Evolutionary conservation across 768 basidiomycete species (phyloP).

Genomic region (Leucocoprinus leucothites): DNA sequence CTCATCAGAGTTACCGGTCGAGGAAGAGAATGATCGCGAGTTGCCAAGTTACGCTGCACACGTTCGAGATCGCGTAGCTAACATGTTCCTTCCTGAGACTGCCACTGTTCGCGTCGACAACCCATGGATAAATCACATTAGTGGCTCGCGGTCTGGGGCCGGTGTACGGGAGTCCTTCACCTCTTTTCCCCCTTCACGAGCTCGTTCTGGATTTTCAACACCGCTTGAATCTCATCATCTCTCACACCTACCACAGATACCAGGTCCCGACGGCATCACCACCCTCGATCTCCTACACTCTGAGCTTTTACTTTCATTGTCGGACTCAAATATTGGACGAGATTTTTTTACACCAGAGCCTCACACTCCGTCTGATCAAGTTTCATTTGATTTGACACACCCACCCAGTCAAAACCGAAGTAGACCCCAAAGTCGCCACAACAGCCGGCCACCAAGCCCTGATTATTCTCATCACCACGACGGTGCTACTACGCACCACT

Average conservation of each 20-base stretch:
- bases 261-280: conserved; percentile 38
- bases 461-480: conserved; percentile 5
- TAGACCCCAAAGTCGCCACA: not conserved
- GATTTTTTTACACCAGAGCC: not conserved
- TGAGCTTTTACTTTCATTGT: conserved; percentile 61
- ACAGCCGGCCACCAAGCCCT: conserved; percentile 4
- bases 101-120: conserved; percentile 63
- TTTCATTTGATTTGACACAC: not conserved
- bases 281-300: conserved; percentile 82
- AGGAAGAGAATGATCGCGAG: conserved; percentile 61
- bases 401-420: not conserved
- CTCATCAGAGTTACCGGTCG: conserved; percentile 19
- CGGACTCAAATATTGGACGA: conserved; percentile 16
- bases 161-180: conserved; percentile 3
- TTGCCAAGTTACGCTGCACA: conserved; percentile 90
- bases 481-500: not conserved
- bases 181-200: conserved; percentile 17
- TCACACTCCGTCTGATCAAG: not conserved
- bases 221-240: conserved; percentile 35
- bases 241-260: conserved; percentile 44
- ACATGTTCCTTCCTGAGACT: conserved; percentile 65
- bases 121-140: conserved; percentile 49
- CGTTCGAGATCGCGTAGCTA: conserved; percentile 85
- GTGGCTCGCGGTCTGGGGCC: conserved; percentile 22
- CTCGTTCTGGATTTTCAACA: conserved; percentile 33